Evolutionary conservation across 2,329 filamentous ascomycete genomes (phyloP).

Genomic region (Hypoxylon sp.): DNA sequence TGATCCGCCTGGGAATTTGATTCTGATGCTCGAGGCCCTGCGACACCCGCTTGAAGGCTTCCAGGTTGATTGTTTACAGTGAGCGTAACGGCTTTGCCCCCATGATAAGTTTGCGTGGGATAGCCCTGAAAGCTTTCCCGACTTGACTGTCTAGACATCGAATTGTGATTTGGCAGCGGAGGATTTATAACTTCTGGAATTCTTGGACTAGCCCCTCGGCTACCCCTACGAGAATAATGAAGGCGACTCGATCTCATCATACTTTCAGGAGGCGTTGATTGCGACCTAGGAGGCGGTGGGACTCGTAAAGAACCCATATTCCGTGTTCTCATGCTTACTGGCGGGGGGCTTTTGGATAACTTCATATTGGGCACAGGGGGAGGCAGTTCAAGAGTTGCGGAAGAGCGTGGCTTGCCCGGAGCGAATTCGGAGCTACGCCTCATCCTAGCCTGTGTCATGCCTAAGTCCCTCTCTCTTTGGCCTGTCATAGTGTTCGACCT

Average conservation of each 20-base stretch:
- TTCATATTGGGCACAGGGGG: conserved; percentile 27
- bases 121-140: conserved; percentile 35
- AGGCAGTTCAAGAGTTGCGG: conserved; percentile 25
- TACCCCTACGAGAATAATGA: conserved; percentile 42
- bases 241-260: conserved; percentile 19
- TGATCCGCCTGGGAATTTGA: conserved; percentile 46
- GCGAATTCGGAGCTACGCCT: conserved; percentile 16
- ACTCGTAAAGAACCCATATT: conserved; percentile 48
- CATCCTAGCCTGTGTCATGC: conserved; percentile 30
- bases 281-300: conserved; percentile 48
- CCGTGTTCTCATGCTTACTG: conserved; percentile 55
- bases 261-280: conserved; percentile 47
- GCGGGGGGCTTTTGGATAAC: conserved; percentile 50
- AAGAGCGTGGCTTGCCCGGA: conserved; percentile 15
- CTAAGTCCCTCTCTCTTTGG: conserved; percentile 41
- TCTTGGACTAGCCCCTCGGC: conserved; percentile 45
- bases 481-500: conserved; percentile 46
- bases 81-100: too few relatives aligned
- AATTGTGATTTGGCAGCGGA: neutral
- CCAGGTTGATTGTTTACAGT: conserved; percentile 41
- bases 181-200: conserved; percentile 19
- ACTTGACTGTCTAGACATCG: conserved; percentile 27
- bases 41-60: conserved; percentile 25
- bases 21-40: conserved; percentile 36
- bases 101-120: too few relatives aligned